Evolutionary conservation across 257 asterid species (phyloP), one percentile per base, ranked within the genome.

Genomic region (Solanum neorickii): DNA sequence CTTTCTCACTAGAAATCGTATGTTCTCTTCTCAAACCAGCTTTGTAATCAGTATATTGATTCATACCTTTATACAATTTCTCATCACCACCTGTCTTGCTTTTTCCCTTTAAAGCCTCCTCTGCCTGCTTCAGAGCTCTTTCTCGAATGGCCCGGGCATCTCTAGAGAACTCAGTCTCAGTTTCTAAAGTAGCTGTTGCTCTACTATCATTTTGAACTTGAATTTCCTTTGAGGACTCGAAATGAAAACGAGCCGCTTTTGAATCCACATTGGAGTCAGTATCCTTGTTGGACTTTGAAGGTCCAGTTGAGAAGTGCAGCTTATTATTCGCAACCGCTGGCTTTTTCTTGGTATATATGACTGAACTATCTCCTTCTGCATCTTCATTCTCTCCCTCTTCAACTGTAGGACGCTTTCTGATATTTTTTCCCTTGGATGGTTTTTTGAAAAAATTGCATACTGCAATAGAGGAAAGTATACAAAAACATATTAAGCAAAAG

Each of bases 21-120:
- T 91, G 98, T 93, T 96, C 99, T 76, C 98, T 92, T 82, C 99
- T 87, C 83, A 97, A 96, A 80, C 99, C 99, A 88, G 98, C 99
- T 82, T 95, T 97, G 92, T 94, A 87, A 91, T 97, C 99, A 5
- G 98, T 97, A 87, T 97, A 97, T 59, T 94, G 98, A 85, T 95
- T 93, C 66, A 96, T 88, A 21, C 99, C 52, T 7, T 76, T 76
- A 16, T 76, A 76, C 83, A n/a, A 39, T 76, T 76, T 76, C 23
- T 41, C 83, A 13, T 23, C 60, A 76, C 60, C 83, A 12, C 83
- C 60, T 76, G 13, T 12, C 13, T 76, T 41, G 60, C 60, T 41
- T 76, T 76, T 76, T n/a, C 83, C 83, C 7, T 76, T 76, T 42
- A 42, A 75, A 23, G 83, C 83, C 35, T n/a, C 83, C 35, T 42